A percentile compares a stretch with the other conserved stretches of the same genome.
Evolutionary conservation across 2,329 filamentous ascomycete genomes (phyloP).

Genomic region (Xylaria sp.): DNA sequence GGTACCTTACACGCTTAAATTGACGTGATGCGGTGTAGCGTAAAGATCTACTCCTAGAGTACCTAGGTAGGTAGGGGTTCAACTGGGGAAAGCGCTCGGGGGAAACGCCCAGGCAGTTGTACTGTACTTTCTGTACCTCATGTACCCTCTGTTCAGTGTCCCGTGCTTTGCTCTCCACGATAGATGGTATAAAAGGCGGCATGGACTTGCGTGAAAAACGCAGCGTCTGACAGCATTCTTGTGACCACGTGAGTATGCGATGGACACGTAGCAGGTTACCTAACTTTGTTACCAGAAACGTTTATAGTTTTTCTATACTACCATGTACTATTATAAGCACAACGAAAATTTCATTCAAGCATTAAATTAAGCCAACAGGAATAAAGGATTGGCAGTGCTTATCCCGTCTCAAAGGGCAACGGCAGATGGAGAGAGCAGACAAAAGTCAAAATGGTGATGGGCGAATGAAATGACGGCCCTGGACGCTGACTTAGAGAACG

Average conservation of each 20-base stretch:
- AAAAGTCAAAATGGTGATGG: constrained; percentile 29
- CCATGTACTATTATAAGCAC: not conserved
- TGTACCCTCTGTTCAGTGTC: not conserved
- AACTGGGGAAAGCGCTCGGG: not conserved
- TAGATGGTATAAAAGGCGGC: not conserved
- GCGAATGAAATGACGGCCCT: constrained; percentile 25
- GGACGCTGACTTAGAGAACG: constrained; percentile 10
- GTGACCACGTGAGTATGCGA: constrained; percentile 36
- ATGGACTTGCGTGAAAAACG: constrained; percentile 15
- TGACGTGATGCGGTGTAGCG: not conserved
- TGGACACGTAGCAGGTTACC: constrained; percentile 5
- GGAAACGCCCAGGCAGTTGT: not conserved
- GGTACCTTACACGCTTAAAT: not conserved
- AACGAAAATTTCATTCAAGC: constrained; percentile 18
- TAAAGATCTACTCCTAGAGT: not conserved
- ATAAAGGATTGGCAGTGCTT: constrained; percentile 17
- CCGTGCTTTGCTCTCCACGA: not conserved
- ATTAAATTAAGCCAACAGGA: constrained; percentile 17
- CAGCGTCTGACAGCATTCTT: constrained; percentile 32
- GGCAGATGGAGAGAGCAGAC: constrained; percentile 17
- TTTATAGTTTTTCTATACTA: not conserved
- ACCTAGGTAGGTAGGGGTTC: not conserved
- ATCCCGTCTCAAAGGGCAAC: constrained; percentile 34
- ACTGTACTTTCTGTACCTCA: not conserved
- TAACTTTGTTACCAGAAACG: not conserved